Percentiles rank a stretch among this genome's conserved stretches.
Evolutionary conservation across 1,284 basidiomycete genomes (phyloP).

Genomic region (Malassezia caprae): DNA sequence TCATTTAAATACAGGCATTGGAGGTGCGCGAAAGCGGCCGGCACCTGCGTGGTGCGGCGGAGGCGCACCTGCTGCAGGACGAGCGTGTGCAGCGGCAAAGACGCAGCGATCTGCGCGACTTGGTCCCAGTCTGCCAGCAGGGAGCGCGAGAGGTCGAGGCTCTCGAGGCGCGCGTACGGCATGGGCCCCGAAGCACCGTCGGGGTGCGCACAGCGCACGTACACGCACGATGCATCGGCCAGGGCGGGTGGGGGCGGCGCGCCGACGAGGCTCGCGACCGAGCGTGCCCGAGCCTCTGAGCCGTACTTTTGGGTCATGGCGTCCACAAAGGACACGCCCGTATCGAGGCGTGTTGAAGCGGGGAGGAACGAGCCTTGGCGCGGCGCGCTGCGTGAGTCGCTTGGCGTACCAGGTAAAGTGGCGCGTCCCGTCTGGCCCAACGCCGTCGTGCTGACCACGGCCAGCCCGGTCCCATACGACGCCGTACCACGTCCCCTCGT

Average conservation of each 20-base stretch:
- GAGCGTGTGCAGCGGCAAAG: conserved; percentile 62
- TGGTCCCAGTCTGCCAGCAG: conserved; percentile 65
- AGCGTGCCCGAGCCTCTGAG: background rate
- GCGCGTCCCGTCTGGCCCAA: conserved; percentile 59
- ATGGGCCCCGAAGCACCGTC: background rate
- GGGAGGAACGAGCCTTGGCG: conserved; percentile 35
- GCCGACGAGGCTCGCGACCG: conserved; percentile 5
- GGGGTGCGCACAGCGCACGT: background rate
- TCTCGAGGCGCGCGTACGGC: background rate
- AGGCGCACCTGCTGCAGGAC: conserved; percentile 60
- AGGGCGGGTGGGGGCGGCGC: conserved; percentile 4
- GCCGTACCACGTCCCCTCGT: conserved; percentile 70
- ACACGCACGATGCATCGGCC: background rate
- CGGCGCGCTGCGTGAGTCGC: conserved; percentile 6
- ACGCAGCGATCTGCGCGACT: conserved; percentile 59
- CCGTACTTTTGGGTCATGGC: conserved; percentile 54
- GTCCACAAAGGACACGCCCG: conserved; percentile 57
- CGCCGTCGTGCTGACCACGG: conserved; percentile 77
- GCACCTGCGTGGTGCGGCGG: background rate
- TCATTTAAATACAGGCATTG: conserved; percentile 32
- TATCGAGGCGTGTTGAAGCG: conserved; percentile 21
- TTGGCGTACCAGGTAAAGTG: conserved; percentile 57
- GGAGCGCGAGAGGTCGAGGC: conserved; percentile 69
- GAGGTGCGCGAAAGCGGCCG: conserved; percentile 1
- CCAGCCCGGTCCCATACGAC: conserved; percentile 83